Percentiles rank a stretch among this genome's conserved stretches.
These are phyloP conservation scores for Heliocybe sulcata DNA, from an alignment of 1,284 basidiomycete genomes.

Conservation along the genomic window DNA sequence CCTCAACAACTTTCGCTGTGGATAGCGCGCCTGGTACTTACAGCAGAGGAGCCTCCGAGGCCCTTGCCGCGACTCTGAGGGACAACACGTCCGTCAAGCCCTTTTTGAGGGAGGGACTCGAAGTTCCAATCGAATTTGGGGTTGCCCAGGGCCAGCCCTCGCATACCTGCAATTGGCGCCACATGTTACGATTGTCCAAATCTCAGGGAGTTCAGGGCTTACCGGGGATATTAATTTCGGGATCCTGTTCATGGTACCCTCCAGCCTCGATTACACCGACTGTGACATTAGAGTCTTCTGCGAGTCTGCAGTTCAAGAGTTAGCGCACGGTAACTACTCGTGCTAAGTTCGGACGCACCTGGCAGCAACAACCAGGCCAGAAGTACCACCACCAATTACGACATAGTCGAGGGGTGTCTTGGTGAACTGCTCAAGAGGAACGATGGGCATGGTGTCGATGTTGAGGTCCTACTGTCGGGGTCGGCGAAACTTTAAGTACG, in stretches of 20 bases:
- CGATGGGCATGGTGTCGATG: neutral
- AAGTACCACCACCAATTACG: constrained; percentile 3
- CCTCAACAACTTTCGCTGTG: too few species aligned
- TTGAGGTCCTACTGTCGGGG: neutral
- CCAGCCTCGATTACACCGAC: constrained; percentile 9
- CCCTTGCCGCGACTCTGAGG: neutral
- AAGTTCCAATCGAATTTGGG: constrained; percentile 1
- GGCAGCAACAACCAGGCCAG: constrained; percentile 5
- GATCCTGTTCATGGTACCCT: neutral
- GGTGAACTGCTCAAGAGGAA: neutral
- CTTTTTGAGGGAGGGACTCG: neutral
- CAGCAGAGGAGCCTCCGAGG: neutral
- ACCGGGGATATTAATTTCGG: constrained; percentile 1
- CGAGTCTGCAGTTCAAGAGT: neutral
- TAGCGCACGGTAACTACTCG: neutral
- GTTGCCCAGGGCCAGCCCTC: neutral
- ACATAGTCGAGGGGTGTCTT: neutral
- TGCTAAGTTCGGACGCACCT: neutral
- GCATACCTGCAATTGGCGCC: neutral
- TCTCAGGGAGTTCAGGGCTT: neutral
- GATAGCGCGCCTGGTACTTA: too few species aligned
- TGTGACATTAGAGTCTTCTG: constrained; percentile 6
- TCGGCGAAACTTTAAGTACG: too few species aligned
- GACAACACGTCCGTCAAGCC: neutral
- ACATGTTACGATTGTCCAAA: neutral